A percentile compares a stretch with the other conserved stretches of the same genome.
These are phyloP conservation scores for Aureococcus anophagefferens DNA, from an alignment of 108 stramenopile species.

Conservation along the genomic window DNA sequence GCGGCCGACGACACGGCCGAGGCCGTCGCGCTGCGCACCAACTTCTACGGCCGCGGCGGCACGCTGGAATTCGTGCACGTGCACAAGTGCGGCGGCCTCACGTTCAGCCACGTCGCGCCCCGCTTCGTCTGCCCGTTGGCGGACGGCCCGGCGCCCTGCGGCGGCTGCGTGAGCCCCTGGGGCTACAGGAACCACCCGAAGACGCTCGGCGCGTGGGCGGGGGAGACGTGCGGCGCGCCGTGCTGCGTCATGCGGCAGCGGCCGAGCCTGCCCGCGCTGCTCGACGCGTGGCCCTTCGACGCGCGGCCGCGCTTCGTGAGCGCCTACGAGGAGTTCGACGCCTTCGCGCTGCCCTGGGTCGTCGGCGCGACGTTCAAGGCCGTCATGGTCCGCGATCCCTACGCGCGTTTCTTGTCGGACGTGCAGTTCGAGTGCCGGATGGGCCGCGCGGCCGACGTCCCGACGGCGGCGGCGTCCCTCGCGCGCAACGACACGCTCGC, in stretches of 20 bases:
- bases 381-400: neutral
- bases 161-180: neutral
- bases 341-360: neutral
- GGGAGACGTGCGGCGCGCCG: too few species aligned
- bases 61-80: neutral
- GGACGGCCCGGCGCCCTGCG: neutral
- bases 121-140: neutral
- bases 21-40: too few species aligned
- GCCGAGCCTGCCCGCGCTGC: too few species aligned
- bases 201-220: too few species aligned
- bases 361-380: neutral
- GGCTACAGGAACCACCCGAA: too few species aligned
- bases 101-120: neutral
- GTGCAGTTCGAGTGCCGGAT: conserved; percentile 4
- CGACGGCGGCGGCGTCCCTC: neutral
- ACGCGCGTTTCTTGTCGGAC: neutral
- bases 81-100: neutral
- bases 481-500: too few species aligned
- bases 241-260: too few species aligned
- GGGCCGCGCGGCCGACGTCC: conserved; percentile 7
- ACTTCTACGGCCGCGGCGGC: too few species aligned
- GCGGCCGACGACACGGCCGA: too few species aligned
- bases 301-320: neutral
- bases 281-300: too few species aligned
- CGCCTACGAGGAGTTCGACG: neutral